These are phyloP conservation scores for Exophiala sp. DNA, from an alignment of 2,329 filamentous ascomycete species.

Conservation along the genomic window DNA sequence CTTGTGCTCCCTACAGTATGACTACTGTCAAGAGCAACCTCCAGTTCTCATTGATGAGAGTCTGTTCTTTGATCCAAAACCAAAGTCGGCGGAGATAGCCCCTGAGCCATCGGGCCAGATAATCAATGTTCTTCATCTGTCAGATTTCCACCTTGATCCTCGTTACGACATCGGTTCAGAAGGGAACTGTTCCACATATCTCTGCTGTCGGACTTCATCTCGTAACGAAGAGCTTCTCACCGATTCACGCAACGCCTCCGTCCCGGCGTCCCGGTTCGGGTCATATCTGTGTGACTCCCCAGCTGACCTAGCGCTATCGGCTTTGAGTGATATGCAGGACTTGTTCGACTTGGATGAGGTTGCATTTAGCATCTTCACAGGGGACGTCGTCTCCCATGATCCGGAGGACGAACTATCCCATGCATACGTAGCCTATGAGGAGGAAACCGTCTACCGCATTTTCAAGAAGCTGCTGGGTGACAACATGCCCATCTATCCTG, in stretches of 20 bases:
- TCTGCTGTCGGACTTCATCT: constrained; percentile 52
- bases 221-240: no score
- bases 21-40: no score
- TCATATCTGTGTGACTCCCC: constrained; percentile 54
- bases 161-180: constrained; percentile 50
- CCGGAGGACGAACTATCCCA: constrained; percentile 47
- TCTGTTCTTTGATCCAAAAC: no score
- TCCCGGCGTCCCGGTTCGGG: constrained; percentile 51
- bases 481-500: constrained; percentile 51
- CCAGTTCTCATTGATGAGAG: no score
- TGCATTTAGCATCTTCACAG: constrained; percentile 53
- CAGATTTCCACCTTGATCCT: constrained; percentile 52
- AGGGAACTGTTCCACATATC: constrained; percentile 47
- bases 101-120: constrained; percentile 48
- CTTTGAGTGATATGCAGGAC: constrained; percentile 51
- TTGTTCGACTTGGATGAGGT: constrained; percentile 44
- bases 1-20: no score
- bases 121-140: constrained; percentile 53
- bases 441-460: constrained; percentile 50
- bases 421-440: constrained; percentile 50
- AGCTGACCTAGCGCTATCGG: constrained; percentile 52
- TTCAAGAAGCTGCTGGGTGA: constrained; percentile 51
- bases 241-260: constrained; percentile 30
- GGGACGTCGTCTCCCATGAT: constrained; percentile 54
- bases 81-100: no score